phyloP scores from a whole-genome alignment of 2,329 filamentous ascomycete species.

The Neoarthrinium moseri region DNA sequence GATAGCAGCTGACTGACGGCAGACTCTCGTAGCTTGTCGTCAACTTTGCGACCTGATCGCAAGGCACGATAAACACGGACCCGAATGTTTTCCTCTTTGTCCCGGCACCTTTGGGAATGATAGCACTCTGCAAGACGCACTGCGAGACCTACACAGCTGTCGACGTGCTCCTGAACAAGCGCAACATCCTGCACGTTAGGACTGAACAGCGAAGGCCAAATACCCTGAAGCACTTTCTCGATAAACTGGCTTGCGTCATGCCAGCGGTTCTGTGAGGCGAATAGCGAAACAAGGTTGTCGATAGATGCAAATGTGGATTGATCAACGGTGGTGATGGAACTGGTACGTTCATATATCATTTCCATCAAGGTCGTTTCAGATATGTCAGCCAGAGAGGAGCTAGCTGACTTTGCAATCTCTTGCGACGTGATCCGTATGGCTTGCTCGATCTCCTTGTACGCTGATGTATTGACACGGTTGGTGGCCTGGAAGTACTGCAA shows the following conservation, averaged over 20 bases:
- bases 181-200: conserved; percentile 41
- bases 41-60: conserved; percentile 1
- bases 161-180: conserved; percentile 37
- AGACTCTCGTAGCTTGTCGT: conserved; percentile 2
- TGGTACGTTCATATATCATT: conserved; percentile 40
- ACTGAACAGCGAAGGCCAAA: conserved; percentile 46
- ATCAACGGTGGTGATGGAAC: conserved; percentile 35
- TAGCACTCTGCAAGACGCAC: conserved; percentile 46
- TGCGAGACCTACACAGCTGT: conserved; percentile 45
- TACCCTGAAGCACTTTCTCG: conserved; percentile 39
- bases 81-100: conserved; percentile 33
- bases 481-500: conserved; percentile 34
- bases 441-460: conserved; percentile 40
- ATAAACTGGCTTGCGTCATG: conserved; percentile 44
- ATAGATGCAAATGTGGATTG: conserved; percentile 38
- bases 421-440: conserved; percentile 39
- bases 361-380: conserved; percentile 42
- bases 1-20: conserved; percentile 25
- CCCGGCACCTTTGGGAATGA: conserved; percentile 29
- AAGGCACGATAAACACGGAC: conserved; percentile 10
- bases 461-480: conserved; percentile 27
- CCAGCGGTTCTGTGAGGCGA: conserved; percentile 45
- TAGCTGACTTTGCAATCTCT: conserved; percentile 35
- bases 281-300: conserved; percentile 36
- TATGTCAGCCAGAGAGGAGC: conserved; percentile 31